Conservation (phyloP, 192 early-diverging fungal species). For the Phycomyces blakesleeanus region DNA sequence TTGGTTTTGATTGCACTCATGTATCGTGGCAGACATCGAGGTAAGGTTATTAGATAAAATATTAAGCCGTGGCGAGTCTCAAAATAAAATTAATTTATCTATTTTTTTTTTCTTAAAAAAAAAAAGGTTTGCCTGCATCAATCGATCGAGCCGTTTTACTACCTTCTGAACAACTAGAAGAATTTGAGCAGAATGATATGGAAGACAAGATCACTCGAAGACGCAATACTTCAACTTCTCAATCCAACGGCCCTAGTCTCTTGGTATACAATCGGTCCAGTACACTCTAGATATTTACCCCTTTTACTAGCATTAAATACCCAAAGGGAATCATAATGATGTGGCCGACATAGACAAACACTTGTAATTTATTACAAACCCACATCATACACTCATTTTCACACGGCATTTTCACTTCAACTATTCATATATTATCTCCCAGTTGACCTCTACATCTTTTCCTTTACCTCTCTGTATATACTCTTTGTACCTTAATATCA, state of each 20-base stretch:
- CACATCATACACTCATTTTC: too few relatives aligned
- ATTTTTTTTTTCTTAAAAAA: neutral
- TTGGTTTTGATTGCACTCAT: constrained; percentile 27
- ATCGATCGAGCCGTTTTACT: constrained; percentile 37
- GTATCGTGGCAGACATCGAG: constrained; percentile 36
- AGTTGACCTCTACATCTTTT: too few relatives aligned
- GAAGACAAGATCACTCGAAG: constrained; percentile 14
- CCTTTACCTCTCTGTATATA: too few relatives aligned
- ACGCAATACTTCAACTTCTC: constrained; percentile 17
- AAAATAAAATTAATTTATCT: neutral
- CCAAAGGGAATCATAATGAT: too few relatives aligned
- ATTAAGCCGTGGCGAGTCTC: neutral
- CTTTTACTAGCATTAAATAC: too few relatives aligned
- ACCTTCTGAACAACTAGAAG: constrained; percentile 31
- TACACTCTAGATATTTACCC: constrained; percentile 14
- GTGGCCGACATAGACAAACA: too few relatives aligned
- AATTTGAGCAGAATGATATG: constrained; percentile 8
- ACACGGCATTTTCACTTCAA: too few relatives aligned
- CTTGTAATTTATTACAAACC: too few relatives aligned
- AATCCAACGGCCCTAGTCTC: neutral
- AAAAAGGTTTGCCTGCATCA: constrained; percentile 27
- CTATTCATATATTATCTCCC: too few relatives aligned
- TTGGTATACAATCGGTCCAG: constrained; percentile 17
- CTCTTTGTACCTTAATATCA: too few relatives aligned
- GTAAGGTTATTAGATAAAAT: constrained; percentile 2